Evolutionary conservation across 2,329 filamentous ascomycete genomes (phyloP), one percentile per base, ranked within the genome.

Genomic region (Trichoderma semiorbis): DNA sequence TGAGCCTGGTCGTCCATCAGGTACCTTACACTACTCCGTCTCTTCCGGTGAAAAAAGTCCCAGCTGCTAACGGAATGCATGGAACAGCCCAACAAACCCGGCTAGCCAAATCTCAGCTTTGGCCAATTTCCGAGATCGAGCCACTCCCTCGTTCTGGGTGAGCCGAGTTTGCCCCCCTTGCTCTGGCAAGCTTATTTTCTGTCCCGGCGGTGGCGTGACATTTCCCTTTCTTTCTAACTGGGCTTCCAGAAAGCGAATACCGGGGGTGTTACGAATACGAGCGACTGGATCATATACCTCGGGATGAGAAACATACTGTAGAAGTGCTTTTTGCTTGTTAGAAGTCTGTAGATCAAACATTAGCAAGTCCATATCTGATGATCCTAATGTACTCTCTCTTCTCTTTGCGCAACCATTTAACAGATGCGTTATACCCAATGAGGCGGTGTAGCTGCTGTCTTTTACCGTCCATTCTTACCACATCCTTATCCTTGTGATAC

Each of bases 191-290:
- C 39, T 16, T 30, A 30, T 39, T 28, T 30, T 6, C 21, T 16
- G 24, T 39, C 11, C 21, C 21, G 28, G 30, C 7, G 36, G 65
- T 68, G 65, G 65, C 55, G 34, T 69, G 65, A 69, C 55, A 28
- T 32, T 24, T 43, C 3, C 16, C 53, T 21, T 18, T 12, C n/a
- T 7, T 34, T 24, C 26, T 8, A 18, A 47, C 28, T 6, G 28
- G n/a, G 28, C 5, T 50, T 47, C 28, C 26, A n/a, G 55, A 60
- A 50, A 18, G 26, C 18, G 16, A 30, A 30, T 21, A 11, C 24
- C 10, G n/a, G 36, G 50, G 26, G 18, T 14, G 24, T 47, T 34
- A 28, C 65, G 66, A 69, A 69, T 69, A 69, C 66, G 66, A 69
- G 34, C 24, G 7, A n/a, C 32, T 1, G 26, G 16, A 57, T 66